A percentile compares a stretch with the other conserved stretches of the same genome.
Evolutionary conservation across 352 stramenopile species (phyloP).

Genomic region (Globisporangium emineosum): DNA sequence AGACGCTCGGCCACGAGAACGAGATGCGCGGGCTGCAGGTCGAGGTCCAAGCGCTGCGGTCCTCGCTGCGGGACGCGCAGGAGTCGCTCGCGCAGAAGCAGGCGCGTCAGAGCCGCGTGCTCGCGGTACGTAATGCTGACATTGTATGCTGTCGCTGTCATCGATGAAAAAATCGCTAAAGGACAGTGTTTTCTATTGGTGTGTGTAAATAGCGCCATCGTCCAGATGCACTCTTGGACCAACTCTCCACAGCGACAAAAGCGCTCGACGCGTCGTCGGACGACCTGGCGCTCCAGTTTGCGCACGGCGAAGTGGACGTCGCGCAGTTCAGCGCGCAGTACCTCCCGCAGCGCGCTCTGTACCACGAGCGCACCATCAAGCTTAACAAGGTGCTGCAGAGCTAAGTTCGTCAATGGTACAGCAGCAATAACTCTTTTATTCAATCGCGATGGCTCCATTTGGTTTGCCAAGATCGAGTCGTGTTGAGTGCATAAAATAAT

Average conservation of each 20-base stretch:
- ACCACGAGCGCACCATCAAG: slow-evolving; percentile 77
- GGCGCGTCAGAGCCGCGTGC: slow-evolving; percentile 58
- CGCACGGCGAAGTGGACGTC: slow-evolving; percentile 71
- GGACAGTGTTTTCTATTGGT: slow-evolving; percentile 5
- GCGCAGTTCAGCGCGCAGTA: slow-evolving; percentile 63
- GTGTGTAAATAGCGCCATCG: slow-evolving; percentile 45
- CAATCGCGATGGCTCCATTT: background rate
- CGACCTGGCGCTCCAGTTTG: slow-evolving; percentile 68
- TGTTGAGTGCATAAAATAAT: slow-evolving; percentile 7
- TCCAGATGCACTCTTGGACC: slow-evolving; percentile 66
- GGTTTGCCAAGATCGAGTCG: background rate
- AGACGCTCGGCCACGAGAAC: slow-evolving; percentile 56
- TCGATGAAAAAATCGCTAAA: background rate
- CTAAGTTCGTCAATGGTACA: background rate
- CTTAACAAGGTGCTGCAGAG: slow-evolving; percentile 56
- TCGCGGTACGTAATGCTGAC: slow-evolving; percentile 38
- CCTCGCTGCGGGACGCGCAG: slow-evolving; percentile 48
- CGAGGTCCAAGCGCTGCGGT: slow-evolving; percentile 46
- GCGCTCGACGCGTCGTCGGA: slow-evolving; percentile 65
- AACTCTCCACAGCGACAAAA: slow-evolving; percentile 57
- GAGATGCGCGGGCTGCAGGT: slow-evolving; percentile 47
- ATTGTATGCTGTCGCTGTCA: background rate
- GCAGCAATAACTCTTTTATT: background rate
- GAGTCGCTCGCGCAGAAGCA: slow-evolving; percentile 66
- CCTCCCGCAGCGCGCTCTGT: slow-evolving; percentile 61